Conservation (phyloP, 2,329 filamentous ascomycete species). For the Ophiostoma fasciatum region DNA sequence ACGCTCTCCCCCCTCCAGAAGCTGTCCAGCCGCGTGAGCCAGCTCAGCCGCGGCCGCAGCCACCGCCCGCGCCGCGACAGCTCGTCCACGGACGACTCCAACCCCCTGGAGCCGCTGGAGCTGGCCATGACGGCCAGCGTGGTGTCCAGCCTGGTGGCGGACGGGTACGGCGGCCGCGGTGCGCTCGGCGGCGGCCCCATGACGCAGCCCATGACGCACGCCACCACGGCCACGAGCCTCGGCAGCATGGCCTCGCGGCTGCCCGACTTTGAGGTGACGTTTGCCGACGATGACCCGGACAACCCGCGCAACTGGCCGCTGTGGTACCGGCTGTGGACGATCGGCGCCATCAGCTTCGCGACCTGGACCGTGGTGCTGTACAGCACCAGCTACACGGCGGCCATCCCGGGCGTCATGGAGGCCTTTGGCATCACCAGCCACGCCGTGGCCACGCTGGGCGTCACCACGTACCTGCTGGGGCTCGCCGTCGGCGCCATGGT, state of each 20-base stretch:
- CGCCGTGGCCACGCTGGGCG: slow-evolving; percentile 49
- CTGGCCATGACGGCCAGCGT: slow-evolving; percentile 11
- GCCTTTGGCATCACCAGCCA: slow-evolving; percentile 41
- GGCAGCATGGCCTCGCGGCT: slow-evolving; percentile 24
- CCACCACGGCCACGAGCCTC: slow-evolving; percentile 24
- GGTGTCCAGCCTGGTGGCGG: slow-evolving; percentile 9
- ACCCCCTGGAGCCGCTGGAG: slow-evolving; percentile 11
- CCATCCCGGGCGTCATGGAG: slow-evolving; percentile 48
- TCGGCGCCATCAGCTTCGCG: slow-evolving; percentile 27
- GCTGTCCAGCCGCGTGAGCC: slow-evolving; percentile 1
- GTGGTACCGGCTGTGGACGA: slow-evolving; percentile 24
- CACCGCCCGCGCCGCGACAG: slow-evolving; percentile 3
- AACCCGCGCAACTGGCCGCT: slow-evolving; percentile 58
- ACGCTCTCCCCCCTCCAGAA: background rate
- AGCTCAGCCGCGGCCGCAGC: slow-evolving; percentile 1
- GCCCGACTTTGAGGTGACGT: slow-evolving; percentile 54
- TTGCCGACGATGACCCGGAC: slow-evolving; percentile 39
- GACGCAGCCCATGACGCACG: slow-evolving; percentile 27
- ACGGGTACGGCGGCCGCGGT: too few relatives aligned
- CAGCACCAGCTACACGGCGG: slow-evolving; percentile 60
- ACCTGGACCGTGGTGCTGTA: slow-evolving; percentile 44
- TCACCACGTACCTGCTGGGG: slow-evolving; percentile 61
- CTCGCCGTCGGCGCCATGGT: slow-evolving; percentile 54
- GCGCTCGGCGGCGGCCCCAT: slow-evolving; percentile 16
- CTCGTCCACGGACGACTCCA: slow-evolving; percentile 8